A percentile compares a stretch with the other conserved stretches of the same genome.
These are phyloP conservation scores for Diaporthe aspalathi DNA, from an alignment of 2,329 filamentous ascomycete species.

Conservation along the genomic window DNA sequence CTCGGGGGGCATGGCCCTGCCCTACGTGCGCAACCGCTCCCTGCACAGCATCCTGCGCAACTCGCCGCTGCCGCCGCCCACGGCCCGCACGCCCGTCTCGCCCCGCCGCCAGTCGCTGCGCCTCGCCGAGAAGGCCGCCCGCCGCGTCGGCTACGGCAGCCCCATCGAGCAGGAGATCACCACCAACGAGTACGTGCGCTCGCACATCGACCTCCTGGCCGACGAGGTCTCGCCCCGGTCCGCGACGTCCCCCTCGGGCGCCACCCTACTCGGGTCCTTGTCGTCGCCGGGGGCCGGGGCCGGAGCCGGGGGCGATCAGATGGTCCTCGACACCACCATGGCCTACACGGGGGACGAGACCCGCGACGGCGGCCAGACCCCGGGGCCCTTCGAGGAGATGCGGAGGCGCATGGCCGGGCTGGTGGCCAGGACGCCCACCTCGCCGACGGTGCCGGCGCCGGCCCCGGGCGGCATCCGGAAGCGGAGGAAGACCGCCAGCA, in stretches of 20 bases:
- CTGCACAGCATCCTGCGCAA: slow-evolving; percentile 75
- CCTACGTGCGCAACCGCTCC: slow-evolving; percentile 68
- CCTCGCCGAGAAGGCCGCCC: slow-evolving; percentile 64
- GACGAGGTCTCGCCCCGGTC: slow-evolving; percentile 67
- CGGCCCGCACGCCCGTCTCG: slow-evolving; percentile 62
- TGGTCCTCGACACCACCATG: slow-evolving; percentile 60
- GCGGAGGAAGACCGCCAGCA: slow-evolving; percentile 56
- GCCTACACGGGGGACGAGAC: slow-evolving; percentile 66
- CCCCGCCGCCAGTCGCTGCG: slow-evolving; percentile 65
- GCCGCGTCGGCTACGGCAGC: slow-evolving; percentile 71
- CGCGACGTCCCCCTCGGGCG: slow-evolving; percentile 47
- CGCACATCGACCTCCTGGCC: slow-evolving; percentile 70
- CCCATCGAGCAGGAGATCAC: slow-evolving; percentile 73
- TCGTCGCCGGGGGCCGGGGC: too few species aligned
- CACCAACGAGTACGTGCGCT: slow-evolving; percentile 70
- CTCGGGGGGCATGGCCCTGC: slow-evolving; percentile 53
- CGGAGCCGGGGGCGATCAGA: slow-evolving; percentile 45
- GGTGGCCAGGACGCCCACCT: slow-evolving; percentile 54
- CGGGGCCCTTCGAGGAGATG: slow-evolving; percentile 73
- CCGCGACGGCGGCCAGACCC: slow-evolving; percentile 70
- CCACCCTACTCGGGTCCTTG: neutral
- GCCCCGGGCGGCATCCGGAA: slow-evolving; percentile 59
- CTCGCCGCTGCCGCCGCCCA: slow-evolving; percentile 69
- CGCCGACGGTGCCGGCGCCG: slow-evolving; percentile 49
- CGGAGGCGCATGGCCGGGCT: slow-evolving; percentile 65